phyloP scores from a whole-genome alignment of 2,329 filamentous ascomycete genomes.

The Emmonsia crescens region DNA sequence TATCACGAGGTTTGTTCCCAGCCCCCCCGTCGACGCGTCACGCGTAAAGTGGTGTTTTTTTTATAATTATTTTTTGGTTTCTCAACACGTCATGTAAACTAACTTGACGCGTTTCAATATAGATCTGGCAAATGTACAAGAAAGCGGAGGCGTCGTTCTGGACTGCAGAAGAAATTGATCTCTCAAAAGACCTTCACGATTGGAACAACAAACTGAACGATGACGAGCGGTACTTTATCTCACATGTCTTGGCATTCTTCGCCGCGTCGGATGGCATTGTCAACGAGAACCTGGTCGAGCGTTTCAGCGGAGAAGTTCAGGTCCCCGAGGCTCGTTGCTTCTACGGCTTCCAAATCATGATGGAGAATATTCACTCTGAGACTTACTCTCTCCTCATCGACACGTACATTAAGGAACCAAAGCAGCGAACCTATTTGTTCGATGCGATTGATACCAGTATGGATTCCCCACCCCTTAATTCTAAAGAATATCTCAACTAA shows the following conservation, averaged over 20 bases:
- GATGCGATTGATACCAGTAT: slow-evolving; percentile 96
- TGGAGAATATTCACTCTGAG: slow-evolving; percentile 99
- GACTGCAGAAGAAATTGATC: slow-evolving; percentile 98
- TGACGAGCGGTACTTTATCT: slow-evolving; percentile 97
- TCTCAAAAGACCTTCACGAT: slow-evolving; percentile 97
- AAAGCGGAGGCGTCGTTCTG: slow-evolving; percentile 99
- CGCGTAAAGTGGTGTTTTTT: slow-evolving; percentile 55
- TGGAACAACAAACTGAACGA: slow-evolving; percentile 97
- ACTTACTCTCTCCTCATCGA: slow-evolving; percentile 99
- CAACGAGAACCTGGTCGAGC: slow-evolving; percentile 98
- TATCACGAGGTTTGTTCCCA: slow-evolving; percentile 82
- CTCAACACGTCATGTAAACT: slow-evolving; percentile 20
- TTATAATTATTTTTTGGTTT: neutral
- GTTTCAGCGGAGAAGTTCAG: slow-evolving; percentile 94
- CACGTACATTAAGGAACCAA: slow-evolving; percentile 97
- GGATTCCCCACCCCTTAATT: slow-evolving; percentile 22
- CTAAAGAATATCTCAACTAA: slow-evolving; percentile 17
- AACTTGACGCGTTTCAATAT: slow-evolving; percentile 24
- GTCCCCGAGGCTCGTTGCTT: slow-evolving; percentile 97
- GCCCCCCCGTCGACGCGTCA: slow-evolving; percentile 40
- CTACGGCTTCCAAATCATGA: slow-evolving; percentile 99
- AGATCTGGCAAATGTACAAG: slow-evolving; percentile 99
- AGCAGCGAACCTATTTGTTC: slow-evolving; percentile 88
- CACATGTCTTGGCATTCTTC: slow-evolving; percentile 97
- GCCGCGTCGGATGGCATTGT: slow-evolving; percentile 97